Evolutionary conservation across 768 basidiomycete species (phyloP), one percentile per base, ranked within the genome.

Genomic region (Naganishia vaughanmartiniae): DNA sequence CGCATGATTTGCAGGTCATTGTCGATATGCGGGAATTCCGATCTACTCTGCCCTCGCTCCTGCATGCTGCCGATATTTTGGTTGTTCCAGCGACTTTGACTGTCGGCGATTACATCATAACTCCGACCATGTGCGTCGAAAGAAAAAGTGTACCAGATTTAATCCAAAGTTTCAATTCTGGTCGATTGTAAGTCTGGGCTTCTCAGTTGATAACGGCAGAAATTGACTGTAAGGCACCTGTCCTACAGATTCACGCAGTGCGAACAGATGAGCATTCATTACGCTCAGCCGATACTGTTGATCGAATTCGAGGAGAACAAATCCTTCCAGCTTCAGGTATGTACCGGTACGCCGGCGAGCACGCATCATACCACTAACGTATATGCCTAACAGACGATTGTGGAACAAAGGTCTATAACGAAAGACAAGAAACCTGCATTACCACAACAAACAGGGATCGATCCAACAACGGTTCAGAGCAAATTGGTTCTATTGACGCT

Each of bases 251-350:
- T 95, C 79, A 91, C 93, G 0, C 96, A 99, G 77, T 98, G 95
- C 83, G 95, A 98, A 81, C 79, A 92, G 26, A 97, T 99, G 95
- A 93, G 91, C 0, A 89, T 89, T 19, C 90, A 97, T 79, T 98
- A 99, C 83, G 96, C 93, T 81, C 88, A 90, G 24, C 94, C 95
- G 0, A 85, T 99, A 65, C 84, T 99, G 19, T 84, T 98, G 12
- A 96, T 98, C 75, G 94, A 99, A 78, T 98, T 98, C 73, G 95
- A 98, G 78, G 93, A 98, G 82, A 90, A 96, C 80, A 97, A 95
- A 75, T 88, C 92, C 0, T 96, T 97, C 80, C 90, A 90, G 0
- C 85, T 98, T 14, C 90, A 93, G 82, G 93, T 91, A 58, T 69
- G 79, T 75, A 9, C n/a, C 19, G 36, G 45, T 58, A 28, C 17